Base-by-base conservation (phyloP, 257 asterid species). In the Catharanthus roseus region DNA sequence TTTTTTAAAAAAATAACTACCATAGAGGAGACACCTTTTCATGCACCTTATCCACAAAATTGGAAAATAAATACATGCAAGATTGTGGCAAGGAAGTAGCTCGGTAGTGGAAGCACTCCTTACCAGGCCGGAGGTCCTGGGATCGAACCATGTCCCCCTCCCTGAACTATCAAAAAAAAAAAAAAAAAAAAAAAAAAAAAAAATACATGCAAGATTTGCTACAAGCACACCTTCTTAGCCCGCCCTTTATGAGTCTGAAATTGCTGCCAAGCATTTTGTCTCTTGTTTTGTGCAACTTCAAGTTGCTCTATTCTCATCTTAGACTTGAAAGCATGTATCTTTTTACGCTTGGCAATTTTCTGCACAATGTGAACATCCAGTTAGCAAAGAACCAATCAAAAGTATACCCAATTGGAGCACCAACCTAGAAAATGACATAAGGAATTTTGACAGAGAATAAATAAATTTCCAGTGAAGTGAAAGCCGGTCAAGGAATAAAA, bases 251-350 rank as follows among this genome's bases (percentile, higher is more conserved):
- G 85, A 29, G 97, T 91, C 82, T 93, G 97, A 78, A 93, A 93
- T 78, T 93, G 97, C 79, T 93, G 99, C 99, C 99, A 91, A 56
- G 93, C 96, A 64, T 91, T 93, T 83, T 89, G 96, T 82, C 97
- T 89, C 83, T 93, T 93, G 80, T 93, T 93, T 82, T 93, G 99
- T 26, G 93, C 71, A 47, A 87, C 91, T 82, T 93, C 99, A 75
- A 89, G 91, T 79, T 82, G 96, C 84, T 93, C 99, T 79, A 87
- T 73, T 78, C 97, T 86, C 93, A 91, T 82, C 90, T 93, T 93
- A 65, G 99, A 93, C 86, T 93, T 93, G 65, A 89, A 93, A 49
- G 96, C 85, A 75, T 93, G 99, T 70, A 93, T 85, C 82, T 91
- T 91, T 84, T 93, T 93, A 49, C 90, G 84, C 78, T 93, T 93